Base-by-base conservation (phyloP, 805 yeast species). In the Candida vaughaniae region DNA sequence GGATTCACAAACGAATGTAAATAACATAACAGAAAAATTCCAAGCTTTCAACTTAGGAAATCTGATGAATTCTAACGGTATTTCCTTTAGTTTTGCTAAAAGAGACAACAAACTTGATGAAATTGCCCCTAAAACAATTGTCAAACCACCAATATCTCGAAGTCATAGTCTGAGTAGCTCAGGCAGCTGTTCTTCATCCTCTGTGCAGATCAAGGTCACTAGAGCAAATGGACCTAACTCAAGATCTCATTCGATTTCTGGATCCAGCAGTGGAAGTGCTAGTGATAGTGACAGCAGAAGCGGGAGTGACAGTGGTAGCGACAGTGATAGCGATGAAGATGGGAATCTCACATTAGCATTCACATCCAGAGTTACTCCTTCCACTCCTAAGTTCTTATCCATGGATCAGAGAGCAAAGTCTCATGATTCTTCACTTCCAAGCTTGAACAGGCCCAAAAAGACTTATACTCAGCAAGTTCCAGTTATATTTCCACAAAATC, bases 301-400 rank as follows among this genome's bases (percentile, higher is more conserved):
- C 7, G 45, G 37, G 9, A 49, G 46, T 10, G 47, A 39, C 12
- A 38, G 39, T 20, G 49, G 44, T 7, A 45, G 36, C n/a, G 52
- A 41, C 29, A 53, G 60, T 30, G 71, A 61, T 5, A 61, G 61
- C 22, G 74, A 66, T 14, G 64, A 55, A 22, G 75, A 66, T 32
- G 73, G 66, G 1, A 67, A 71, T 42, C 52, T 72, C 38, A 71
- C 75, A 1, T 54, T 73, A 26, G 71, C 69, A 18, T 69, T 73
- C 43, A 49, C 68, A 2, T 66, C 74, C 3, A 67, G 68, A 43
- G 56, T 67, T 6, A 56, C 60, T 0, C 65, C 64, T 1, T 42
- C 59, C 5, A 49, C 65, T 18, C 72, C 73, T 1, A 60, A 59
- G 15, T 56, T 64, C 40, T 47, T 67, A 10, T 42, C 56, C 4